phyloP scores from a whole-genome alignment of 164 flowering plant species.

The Saururus chinensis region DNA sequence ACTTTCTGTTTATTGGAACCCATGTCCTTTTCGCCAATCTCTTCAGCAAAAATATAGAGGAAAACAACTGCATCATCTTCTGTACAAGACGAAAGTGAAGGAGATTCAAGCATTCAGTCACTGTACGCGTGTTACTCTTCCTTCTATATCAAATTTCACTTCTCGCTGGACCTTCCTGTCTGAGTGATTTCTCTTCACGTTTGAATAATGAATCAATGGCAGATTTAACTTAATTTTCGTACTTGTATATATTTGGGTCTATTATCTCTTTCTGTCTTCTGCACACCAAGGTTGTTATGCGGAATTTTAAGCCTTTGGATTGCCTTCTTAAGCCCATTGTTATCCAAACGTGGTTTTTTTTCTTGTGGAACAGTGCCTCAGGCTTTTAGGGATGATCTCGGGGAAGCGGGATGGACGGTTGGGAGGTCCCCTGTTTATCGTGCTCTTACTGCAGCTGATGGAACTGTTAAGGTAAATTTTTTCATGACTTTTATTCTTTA shows the following conservation, averaged over 20 bases:
- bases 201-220: not conserved
- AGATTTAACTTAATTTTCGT: not conserved
- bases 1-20: not conserved
- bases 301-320: not conserved
- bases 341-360: not conserved
- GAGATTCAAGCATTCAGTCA: slow-evolving; percentile 72
- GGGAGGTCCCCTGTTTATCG: slow-evolving; percentile 73
- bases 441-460: slow-evolving; percentile 81
- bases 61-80: slow-evolving; percentile 73
- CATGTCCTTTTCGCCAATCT: not conserved
- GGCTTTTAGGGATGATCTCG: slow-evolving; percentile 69
- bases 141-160: not conserved
- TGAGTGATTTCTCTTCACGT: not conserved
- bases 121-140: slow-evolving; percentile 29
- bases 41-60: slow-evolving; percentile 77
- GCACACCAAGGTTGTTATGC: not conserved
- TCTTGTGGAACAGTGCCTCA: slow-evolving; percentile 51
- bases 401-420: slow-evolving; percentile 84
- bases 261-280: no score
- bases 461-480: slow-evolving; percentile 58
- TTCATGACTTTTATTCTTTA: not conserved
- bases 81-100: slow-evolving; percentile 73
- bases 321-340: not conserved
- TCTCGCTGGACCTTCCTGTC: not conserved
- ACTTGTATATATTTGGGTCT: not conserved